Evolutionary conservation across 2,329 filamentous ascomycete species (phyloP), one percentile per base, ranked within the genome.

Genomic region (Phyllosticta citriasiana): DNA sequence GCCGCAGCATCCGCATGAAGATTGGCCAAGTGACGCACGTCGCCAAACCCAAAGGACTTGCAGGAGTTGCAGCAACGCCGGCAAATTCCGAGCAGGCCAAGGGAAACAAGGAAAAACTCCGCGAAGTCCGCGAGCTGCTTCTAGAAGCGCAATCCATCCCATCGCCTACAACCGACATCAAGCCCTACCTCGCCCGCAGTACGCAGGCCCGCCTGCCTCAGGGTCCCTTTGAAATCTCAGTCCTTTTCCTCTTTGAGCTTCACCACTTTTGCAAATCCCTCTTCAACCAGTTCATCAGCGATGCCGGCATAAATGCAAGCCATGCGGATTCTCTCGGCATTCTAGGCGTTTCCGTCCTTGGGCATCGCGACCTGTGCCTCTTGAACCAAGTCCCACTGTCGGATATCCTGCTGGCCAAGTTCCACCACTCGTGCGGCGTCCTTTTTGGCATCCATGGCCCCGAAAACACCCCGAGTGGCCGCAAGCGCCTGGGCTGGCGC

Each of bases 391-490:
- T 82, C 55, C 82, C 86, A 1, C 79, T 96, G 62, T 86, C 91
- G 58, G 89, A 95, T 70, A 89, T 97, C 63, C 79, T 97, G 30
- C 87, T 96, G 68, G 87, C 92, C 60, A 97, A 97, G 73, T 88
- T 89, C 68, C 85, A 91, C 63, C 80, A 88, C 16, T 80, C 84
- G 3, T 96, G 91, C 68, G 93, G 94, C 0, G 86, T 91, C 1
- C 78, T 99, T 0, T 97, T 95, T 71, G 93, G 93, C 19, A 84
- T 92, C 65, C 82, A 84, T 53, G 92, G 90, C 25, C 85, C 79
- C 64, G 90, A 96, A 71, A 85, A 81, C 64, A 95, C 86, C 0
- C 81, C 65, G 16, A 63, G 67, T 59, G 72, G 72, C 30, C 67
- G 67, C 26, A 59, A 64, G 26, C 67, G 70, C 4, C 66, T 74